Evolutionary conservation across 202 grass and related monocot species (phyloP).

Genomic region (Dendrocalamus latiflorus): DNA sequence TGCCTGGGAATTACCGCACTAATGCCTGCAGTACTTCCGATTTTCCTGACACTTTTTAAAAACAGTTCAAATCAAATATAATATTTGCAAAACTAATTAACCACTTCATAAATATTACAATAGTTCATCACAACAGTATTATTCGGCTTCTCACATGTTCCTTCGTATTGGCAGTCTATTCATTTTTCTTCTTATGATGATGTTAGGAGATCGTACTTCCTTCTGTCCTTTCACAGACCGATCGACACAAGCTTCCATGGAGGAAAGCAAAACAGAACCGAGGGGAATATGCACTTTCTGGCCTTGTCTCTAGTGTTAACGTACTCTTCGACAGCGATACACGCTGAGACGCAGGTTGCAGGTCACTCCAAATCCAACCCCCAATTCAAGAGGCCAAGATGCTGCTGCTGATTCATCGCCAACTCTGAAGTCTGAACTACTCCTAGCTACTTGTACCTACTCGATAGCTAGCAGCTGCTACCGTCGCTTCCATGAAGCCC

Average conservation of each 20-base stretch:
- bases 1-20: too few species aligned
- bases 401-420: neutral
- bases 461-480: neutral
- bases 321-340: neutral
- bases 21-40: too few species aligned
- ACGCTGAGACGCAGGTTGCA: neutral
- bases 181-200: neutral
- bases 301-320: conserved; percentile 2
- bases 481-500: conserved; percentile 8
- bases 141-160: too few species aligned
- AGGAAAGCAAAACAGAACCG: neutral
- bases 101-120: too few species aligned
- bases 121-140: too few species aligned
- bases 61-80: too few species aligned
- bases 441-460: neutral
- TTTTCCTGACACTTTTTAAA: too few species aligned
- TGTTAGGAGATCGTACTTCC: neutral
- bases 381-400: neutral
- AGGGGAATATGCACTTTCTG: neutral
- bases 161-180: too few species aligned
- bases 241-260: neutral
- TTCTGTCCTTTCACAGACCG: neutral
- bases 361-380: neutral
- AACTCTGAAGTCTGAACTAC: neutral
- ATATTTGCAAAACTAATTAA: too few species aligned